Evolutionary conservation across 1,139 yeast species (phyloP), one percentile per base, ranked within the genome.

Genomic region (Meyerozyma sp.): DNA sequence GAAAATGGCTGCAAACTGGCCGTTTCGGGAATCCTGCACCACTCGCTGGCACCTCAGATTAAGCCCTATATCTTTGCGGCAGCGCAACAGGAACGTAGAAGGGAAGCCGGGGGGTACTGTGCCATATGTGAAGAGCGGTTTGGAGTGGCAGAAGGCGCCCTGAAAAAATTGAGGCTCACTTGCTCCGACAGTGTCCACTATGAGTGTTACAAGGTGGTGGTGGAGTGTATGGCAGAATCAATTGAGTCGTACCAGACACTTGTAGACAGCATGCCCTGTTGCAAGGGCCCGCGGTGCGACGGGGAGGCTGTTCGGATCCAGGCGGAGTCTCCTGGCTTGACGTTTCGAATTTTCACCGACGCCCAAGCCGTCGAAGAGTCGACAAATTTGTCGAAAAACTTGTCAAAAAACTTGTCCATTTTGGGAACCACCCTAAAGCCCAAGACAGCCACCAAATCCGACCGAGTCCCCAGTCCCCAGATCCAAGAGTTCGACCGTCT

Each of bases 171-270:
- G 18, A 13, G 34, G 16, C 58, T 71, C 36, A 49, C 50, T 21
- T 71, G 77, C 54, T 73, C 73, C 3, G 74, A 70, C 45, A 60
- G 54, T 41, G 54, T 68, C 25, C 77, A 71, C 47, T 65, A 65
- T 36, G 69, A 69, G 45, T 71, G 77, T 47, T 62, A 68, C 40
- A 52, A 47, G 7, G 43, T 62, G 7, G 47, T 54, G 3, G 53
- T 60, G 36, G 53, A 52, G 28, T 53, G 44, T 28, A 52, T 43
- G 10, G 23, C 26, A 32, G n/a, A 40, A 23, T 8, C 30, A 32
- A 1, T 30, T 25, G 4, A 23, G 32, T 40, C 35, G 23, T 20
- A 32, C n/a, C 44, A 46, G 21, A 30, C 45, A 2, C 55, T 52
- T 2, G 36, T 39, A 13, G 52, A 52, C 36, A 41, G 45, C 5